Evolutionary conservation across 2,329 filamentous ascomycete genomes (phyloP), one percentile per base, ranked within the genome.

Genomic region (Myotisia sp.): DNA sequence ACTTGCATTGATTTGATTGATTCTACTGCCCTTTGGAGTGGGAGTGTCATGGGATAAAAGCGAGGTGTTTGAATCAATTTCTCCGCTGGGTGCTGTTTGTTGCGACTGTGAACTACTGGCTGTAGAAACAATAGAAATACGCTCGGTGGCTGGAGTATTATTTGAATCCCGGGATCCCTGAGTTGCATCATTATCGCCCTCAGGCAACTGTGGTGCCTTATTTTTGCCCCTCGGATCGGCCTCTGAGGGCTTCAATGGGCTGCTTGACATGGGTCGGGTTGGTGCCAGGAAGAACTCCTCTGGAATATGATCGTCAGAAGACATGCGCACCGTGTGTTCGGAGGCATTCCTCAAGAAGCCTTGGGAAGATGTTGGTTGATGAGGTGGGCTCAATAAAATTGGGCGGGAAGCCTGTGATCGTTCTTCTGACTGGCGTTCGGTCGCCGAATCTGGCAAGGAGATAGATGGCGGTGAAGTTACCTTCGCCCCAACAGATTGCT

Each of bases 1-100:
- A 33, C 39, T 47, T 26, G 42, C 36, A 7, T 8, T 10, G n/a
- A 14, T 12, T 7, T 16, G 29, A 13, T 32, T 24, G n/a, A 14
- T 5, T 4, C 5, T 13, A 29, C 4, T 24, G 12, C 10, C 6
- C 3, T 37, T 52, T 49, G 5, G 37, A 13, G 31, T 31, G 14
- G 20, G 27, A 7, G 43, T 33, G 19, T 41, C 44, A 28, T 39
- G 40, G 18, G 42, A 47, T 34, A 60, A 38, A 24, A 62, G 44
- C 6, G 52, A 49, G 4, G 50, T 33, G n/a, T 33, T 19, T 3
- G 39, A 41, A 3, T 32, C 34, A 17, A 19, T 21, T 7, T 36
- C 33, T 7, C 18, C 29, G 23, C 23, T 21, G 16, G 29, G 12
- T 13, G 29, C 18, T 22, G 29, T 22, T 22, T 22, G 5, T 6